Evolutionary conservation across 1,284 basidiomycete genomes (phyloP).

Genomic region (Irpex sp.): DNA sequence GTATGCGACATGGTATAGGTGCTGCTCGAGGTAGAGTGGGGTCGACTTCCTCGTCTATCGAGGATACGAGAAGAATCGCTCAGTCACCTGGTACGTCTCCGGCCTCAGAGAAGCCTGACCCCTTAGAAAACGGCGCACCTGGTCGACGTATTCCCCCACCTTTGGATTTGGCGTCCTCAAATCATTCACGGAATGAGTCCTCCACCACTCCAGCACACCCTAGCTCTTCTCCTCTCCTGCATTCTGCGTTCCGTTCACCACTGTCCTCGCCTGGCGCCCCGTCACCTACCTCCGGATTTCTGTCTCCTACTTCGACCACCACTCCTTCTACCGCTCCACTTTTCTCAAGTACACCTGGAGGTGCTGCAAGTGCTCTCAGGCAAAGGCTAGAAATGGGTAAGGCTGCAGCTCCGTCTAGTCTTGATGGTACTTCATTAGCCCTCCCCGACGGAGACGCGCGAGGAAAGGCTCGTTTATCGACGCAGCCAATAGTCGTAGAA

Average conservation of each 20-base stretch:
- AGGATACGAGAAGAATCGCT: conserved; percentile 1
- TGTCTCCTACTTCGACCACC: conserved; percentile 21
- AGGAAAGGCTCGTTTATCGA: conserved; percentile 8
- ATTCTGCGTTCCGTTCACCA: conserved; percentile 51
- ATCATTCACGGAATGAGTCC: conserved; percentile 11
- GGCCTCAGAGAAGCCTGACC: background rate
- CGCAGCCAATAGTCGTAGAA: conserved; percentile 31
- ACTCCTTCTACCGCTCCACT: conserved; percentile 18
- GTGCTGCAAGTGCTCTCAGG: conserved; percentile 32
- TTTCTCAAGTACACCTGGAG: conserved; percentile 17
- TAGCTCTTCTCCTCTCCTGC: conserved; percentile 42
- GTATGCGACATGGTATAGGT: conserved; percentile 2
- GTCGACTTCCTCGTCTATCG: conserved; percentile 7
- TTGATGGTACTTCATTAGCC: background rate
- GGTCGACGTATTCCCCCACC: conserved; percentile 9
- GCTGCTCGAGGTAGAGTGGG: conserved; percentile 1
- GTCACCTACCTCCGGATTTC: conserved; percentile 9
- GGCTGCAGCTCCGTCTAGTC: background rate
- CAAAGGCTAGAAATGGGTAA: conserved; percentile 31
- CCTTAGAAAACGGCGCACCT: background rate
- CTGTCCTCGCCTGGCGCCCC: conserved; percentile 32
- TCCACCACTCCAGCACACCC: conserved; percentile 4
- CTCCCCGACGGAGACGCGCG: conserved; percentile 5
- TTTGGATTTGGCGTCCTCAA: conserved; percentile 5
- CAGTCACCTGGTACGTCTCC: background rate